phyloP scores from a whole-genome alignment of 2,329 filamentous ascomycete genomes.

The Penicillium sp. region DNA sequence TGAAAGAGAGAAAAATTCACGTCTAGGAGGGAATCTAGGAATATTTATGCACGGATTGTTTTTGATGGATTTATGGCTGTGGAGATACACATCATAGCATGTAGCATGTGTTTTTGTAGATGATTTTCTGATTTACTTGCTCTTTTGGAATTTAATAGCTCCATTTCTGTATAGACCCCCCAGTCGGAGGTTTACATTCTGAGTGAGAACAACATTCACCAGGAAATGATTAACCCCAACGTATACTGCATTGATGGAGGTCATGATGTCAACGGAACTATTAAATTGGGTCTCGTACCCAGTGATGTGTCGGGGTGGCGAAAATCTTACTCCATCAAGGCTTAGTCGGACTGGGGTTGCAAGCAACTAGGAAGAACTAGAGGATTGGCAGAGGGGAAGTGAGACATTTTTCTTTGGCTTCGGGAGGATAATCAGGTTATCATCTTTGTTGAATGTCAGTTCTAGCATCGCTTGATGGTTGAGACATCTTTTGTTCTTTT shows the following conservation, averaged over 20 bases:
- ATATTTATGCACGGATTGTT: not conserved
- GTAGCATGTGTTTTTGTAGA: not conserved
- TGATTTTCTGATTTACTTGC: not conserved
- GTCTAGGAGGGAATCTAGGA: not conserved
- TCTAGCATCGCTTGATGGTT: not conserved
- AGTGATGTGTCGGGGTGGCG: not conserved
- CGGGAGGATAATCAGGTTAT: not conserved
- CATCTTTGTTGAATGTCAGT: not conserved
- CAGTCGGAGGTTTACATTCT: not conserved
- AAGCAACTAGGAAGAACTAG: slow-evolving; percentile 3
- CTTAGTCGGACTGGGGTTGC: slow-evolving; percentile 2
- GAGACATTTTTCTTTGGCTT: slow-evolving; percentile 9
- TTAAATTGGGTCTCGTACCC: not conserved
- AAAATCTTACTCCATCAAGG: slow-evolving; percentile 2
- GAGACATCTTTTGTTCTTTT: not conserved
- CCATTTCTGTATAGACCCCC: not conserved
- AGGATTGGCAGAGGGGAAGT: slow-evolving; percentile 9
- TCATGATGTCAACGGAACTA: slow-evolving; percentile 3
- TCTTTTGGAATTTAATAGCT: not conserved
- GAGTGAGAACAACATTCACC: not conserved
- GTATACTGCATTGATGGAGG: not conserved
- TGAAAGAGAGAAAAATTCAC: not conserved
- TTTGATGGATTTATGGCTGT: not conserved
- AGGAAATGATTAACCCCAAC: not conserved
- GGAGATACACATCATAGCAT: not conserved